phyloP scores from a whole-genome alignment of 306 rosid genomes.

The Pterocarpus macrocarpus region DNA sequence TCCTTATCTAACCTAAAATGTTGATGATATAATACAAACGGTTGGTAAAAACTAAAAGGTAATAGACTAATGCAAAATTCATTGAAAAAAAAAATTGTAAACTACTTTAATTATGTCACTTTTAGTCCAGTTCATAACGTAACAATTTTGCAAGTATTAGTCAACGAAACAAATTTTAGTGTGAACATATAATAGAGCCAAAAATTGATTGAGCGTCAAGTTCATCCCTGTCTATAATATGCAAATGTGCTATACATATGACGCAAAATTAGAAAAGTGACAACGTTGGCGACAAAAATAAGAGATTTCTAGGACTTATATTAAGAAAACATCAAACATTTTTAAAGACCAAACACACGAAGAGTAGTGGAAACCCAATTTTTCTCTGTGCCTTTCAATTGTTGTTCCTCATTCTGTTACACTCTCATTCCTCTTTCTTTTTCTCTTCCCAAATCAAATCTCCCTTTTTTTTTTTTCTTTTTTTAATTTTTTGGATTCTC shows the following conservation, averaged over 20 bases:
- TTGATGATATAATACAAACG: background rate
- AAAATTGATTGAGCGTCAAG: background rate
- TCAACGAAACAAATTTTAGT: background rate
- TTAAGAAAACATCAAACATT: slow-evolving; percentile 6
- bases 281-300: background rate
- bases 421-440: background rate
- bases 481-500: background rate
- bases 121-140: background rate
- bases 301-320: slow-evolving; percentile 19
- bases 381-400: background rate
- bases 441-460: background rate
- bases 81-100: background rate
- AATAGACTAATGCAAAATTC: background rate
- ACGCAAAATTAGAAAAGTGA: slow-evolving; percentile 5
- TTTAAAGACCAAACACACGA: background rate
- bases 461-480: background rate
- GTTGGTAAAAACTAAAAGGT: background rate
- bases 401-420: slow-evolving; percentile 17
- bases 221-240: no score
- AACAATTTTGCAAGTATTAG: background rate
- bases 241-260: background rate
- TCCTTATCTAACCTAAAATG: background rate
- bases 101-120: background rate
- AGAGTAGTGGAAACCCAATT: background rate
- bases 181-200: background rate